phyloP scores from a whole-genome alignment of 1,284 basidiomycete genomes.

The Leccinum subrobustum region DNA sequence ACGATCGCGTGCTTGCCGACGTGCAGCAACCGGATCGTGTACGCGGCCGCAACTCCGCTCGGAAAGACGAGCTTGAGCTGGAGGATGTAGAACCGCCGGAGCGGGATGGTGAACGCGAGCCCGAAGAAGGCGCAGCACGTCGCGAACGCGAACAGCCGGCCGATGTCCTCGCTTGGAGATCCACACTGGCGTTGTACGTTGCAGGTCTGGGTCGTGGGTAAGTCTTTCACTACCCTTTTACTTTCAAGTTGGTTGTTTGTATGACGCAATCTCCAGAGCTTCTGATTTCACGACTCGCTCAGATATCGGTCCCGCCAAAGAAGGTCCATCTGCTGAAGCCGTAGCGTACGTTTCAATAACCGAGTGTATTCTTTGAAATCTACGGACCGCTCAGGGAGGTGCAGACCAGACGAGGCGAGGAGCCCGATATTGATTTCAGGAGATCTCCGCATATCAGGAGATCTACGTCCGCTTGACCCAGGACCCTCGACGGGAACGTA shows the following conservation, averaged over 20 bases:
- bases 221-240: conserved; percentile 24
- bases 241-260: not conserved
- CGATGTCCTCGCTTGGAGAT: conserved; percentile 41
- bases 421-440: conserved; percentile 67
- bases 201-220: conserved; percentile 95
- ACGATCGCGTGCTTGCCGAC: conserved; percentile 47
- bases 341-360: conserved; percentile 61
- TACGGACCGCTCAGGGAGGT: conserved; percentile 46
- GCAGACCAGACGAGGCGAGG: conserved; percentile 82
- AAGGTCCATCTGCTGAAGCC: conserved; percentile 87
- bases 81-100: conserved; percentile 66
- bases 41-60: conserved; percentile 66
- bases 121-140: conserved; percentile 39
- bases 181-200: conserved; percentile 64
- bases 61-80: conserved; percentile 72
- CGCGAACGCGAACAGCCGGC: conserved; percentile 59
- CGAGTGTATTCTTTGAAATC: not conserved
- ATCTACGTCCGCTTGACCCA: too few species aligned
- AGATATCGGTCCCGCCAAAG: conserved; percentile 97
- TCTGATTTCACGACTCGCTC: conserved; percentile 98
- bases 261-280: conserved; percentile 52
- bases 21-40: conserved; percentile 68
- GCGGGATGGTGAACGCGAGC: conserved; percentile 52
- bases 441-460: too few species aligned
- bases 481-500: conserved; percentile 11